Percentiles rank a stretch among this genome's conserved stretches.
These are phyloP conservation scores for Eutypella sp. DNA, from an alignment of 2,329 filamentous ascomycete species.

Conservation along the genomic window DNA sequence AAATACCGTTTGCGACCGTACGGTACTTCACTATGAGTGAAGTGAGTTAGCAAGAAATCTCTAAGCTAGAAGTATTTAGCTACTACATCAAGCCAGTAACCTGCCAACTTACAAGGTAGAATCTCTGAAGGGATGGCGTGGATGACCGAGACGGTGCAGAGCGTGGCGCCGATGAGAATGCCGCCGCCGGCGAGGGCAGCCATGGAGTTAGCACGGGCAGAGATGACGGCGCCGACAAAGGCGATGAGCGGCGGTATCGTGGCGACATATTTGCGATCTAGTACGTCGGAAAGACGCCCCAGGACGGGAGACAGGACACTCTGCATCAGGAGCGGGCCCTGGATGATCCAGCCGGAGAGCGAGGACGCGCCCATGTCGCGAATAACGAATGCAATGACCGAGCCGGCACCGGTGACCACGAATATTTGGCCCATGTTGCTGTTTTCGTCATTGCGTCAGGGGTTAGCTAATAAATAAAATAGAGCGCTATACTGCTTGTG, in stretches of 20 bases:
- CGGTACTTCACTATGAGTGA: slow-evolving; percentile 41
- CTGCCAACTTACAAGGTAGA: slow-evolving; percentile 30
- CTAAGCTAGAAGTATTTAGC: too few species aligned
- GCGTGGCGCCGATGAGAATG: slow-evolving; percentile 49
- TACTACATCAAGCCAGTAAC: too few species aligned
- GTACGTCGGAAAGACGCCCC: slow-evolving; percentile 51
- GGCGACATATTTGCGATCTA: slow-evolving; percentile 50
- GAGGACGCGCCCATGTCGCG: slow-evolving; percentile 46
- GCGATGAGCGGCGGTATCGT: slow-evolving; percentile 48
- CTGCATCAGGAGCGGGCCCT: slow-evolving; percentile 55
- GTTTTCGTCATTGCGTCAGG: neutral
- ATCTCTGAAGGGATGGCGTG: slow-evolving; percentile 53
- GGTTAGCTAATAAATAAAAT: neutral
- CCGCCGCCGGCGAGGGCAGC: slow-evolving; percentile 52
- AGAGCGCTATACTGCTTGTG: neutral
- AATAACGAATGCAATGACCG: slow-evolving; percentile 51
- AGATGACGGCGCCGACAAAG: slow-evolving; percentile 48
- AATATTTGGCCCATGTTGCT: slow-evolving; percentile 50
- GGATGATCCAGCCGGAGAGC: slow-evolving; percentile 42
- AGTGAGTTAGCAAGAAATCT: too few species aligned
- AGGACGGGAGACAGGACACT: slow-evolving; percentile 51
- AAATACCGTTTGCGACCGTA: slow-evolving; percentile 50
- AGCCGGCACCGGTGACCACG: slow-evolving; percentile 50
- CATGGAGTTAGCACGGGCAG: slow-evolving; percentile 51
- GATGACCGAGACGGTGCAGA: slow-evolving; percentile 50